Base-by-base conservation (phyloP, 352 stramenopile species). In the Globisporangium okanoganense region DNA sequence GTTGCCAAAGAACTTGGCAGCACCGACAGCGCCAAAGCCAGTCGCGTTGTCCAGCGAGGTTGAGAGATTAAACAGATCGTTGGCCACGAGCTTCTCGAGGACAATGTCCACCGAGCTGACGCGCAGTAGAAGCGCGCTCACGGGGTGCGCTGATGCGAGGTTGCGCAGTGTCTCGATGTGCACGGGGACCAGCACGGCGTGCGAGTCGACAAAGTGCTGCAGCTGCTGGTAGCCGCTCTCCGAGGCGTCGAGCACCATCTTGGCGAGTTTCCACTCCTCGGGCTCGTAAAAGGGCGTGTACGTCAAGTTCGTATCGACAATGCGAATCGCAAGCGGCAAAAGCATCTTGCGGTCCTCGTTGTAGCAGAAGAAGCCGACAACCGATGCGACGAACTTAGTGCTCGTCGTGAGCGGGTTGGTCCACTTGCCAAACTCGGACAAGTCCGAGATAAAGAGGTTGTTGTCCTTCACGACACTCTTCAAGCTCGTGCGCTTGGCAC, bases 281-380 rank as follows among this genome's bases (percentile, higher is more conserved):
- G 22, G 44, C 8, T 48, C 36, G 48, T 85, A 73, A 25, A 73
- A 75, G 9, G 75, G 74, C 48, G 77, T 78, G 71, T 87, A 87
- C 24, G 71, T 71, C 31, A 87, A 38, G 3, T 44, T 56, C 0
- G 75, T 73, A 57, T 82, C 71, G 14, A 76, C 52, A 1, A 84
- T 54, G 16, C 49, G 62, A 50, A 84, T 84, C 45, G 76, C 67
- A 9, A 84, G 58, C n/a, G 77, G 75, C 54, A 79, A 36, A 18
- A 87, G 64, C 40, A 71, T 49, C 25, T 40, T n/a, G 7, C 56
- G 33, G 33, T 58, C 59, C n/a, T n/a, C n/a, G n/a, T n/a, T n/a
- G n/a, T n/a, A n/a, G n/a, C n/a, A n/a, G n/a, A n/a, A n/a, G n/a
- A 68, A 78, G 22, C 62, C 71, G 18, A 76, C 27, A 1, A 86